These are phyloP conservation scores for Puya raimondii DNA, from an alignment of 176 grass and related monocot genomes.

Conservation along the genomic window DNA sequence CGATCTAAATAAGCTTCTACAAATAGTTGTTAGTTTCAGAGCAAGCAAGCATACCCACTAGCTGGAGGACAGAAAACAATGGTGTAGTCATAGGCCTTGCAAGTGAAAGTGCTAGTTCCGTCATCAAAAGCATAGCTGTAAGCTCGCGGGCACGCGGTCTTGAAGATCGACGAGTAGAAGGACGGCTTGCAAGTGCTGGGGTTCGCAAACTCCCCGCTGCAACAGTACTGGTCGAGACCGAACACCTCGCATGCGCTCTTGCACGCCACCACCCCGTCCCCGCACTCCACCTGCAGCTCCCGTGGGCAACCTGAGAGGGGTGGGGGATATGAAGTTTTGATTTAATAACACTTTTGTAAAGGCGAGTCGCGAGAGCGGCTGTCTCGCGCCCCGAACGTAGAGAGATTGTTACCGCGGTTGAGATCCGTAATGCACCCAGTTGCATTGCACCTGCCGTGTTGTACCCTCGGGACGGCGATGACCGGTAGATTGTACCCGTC, in stretches of 20 bases:
- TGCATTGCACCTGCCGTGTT: slow-evolving; percentile 41
- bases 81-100: slow-evolving; percentile 59
- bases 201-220: slow-evolving; percentile 75
- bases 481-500: slow-evolving; percentile 88
- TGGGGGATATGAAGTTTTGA: neutral
- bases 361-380: no score
- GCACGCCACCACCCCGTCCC: slow-evolving; percentile 54
- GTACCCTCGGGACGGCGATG: slow-evolving; percentile 37
- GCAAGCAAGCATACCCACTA: slow-evolving; percentile 21
- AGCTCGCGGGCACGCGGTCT: slow-evolving; percentile 68
- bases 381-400: neutral
- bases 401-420: slow-evolving; percentile 42
- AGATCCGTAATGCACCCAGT: slow-evolving; percentile 74
- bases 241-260: slow-evolving; percentile 86
- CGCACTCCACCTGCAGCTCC: slow-evolving; percentile 64
- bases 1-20: neutral
- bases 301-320: slow-evolving; percentile 47
- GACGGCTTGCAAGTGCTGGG: slow-evolving; percentile 60
- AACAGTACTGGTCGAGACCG: slow-evolving; percentile 72
- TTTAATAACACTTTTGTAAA: no score
- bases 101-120: slow-evolving; percentile 72
- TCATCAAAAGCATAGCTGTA: slow-evolving; percentile 97
- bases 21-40: neutral
- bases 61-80: slow-evolving; percentile 69
- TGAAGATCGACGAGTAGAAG: slow-evolving; percentile 64